Base-by-base conservation (phyloP, 305 asterid genomes). In the Fraxinus albicans region DNA sequence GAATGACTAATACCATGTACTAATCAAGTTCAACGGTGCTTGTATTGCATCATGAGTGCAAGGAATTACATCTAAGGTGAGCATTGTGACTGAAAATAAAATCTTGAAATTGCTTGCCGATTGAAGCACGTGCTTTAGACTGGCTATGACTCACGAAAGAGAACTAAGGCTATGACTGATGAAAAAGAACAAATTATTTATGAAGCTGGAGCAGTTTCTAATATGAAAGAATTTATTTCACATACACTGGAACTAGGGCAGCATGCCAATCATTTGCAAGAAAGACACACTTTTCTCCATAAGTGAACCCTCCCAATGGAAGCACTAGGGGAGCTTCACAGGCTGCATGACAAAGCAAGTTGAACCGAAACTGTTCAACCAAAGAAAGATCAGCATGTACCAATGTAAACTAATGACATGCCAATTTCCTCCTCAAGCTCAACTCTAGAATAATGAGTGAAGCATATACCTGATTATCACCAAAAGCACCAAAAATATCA, bases 181-280 rank as follows among this genome's bases (percentile, higher is more conserved):
- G 70, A 13, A 21, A 63, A 65, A 44, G 60, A 34, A 78, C 4
- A 23, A 29, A 50, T 13, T 50, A 13, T 13, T 50, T 15, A 50
- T 15, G 60, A 50, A 65, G 29, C 60, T 65, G 35, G 40, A 69
- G 6, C 58, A 75, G 19, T 82, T 73, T 55, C 73, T 34, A 78
- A 75, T 81, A 81, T 44, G 44, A 80, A 82, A 35, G 27, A 75
- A 84, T n/a, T 79, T 35, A 81, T n/a, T 80, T 79, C 33, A 88
- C 98, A 8, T 92, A 96, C 99, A 94, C 91, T 17, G 99, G 99
- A 86, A 96, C 98, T 42, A 96, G 93, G 86, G 95, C 93, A 83
- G 99, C 98, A 80, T 94, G 99, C 99, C 99, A 96, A 75, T 96
- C 99, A 82, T 96, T 96, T 79, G 98, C 98, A 81, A 96, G 90